Evolutionary conservation across 495 filamentous ascomycete species (phyloP), one percentile per base, ranked within the genome.

Genomic region (Tuber brumale): DNA sequence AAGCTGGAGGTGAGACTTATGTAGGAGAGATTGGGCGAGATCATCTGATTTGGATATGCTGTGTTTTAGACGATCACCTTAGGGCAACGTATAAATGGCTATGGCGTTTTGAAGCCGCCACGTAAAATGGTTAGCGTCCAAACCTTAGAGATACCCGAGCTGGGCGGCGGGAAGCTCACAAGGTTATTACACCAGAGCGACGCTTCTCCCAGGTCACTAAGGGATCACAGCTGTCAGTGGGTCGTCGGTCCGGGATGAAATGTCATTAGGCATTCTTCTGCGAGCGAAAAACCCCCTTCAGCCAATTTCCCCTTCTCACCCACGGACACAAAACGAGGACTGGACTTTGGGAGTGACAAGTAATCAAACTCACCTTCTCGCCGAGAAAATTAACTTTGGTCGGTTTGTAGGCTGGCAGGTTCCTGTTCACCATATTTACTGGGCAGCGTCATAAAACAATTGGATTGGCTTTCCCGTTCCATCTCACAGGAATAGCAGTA

Each of bases 1-100:
- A 86, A 84, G 0, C 86, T 87, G 0, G 93, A 92, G 23, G 85
- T 86, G 23, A 99, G 86, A 21, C 91, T 89, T 74, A 94, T 85
- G 70, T 88, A 86, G 37, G 78, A 48, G 7, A 93, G 90, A 45
- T 86, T 82, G 0, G 84, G 80, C 0, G 91, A 87, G 14, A 97
- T 84, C 1, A 81, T 83, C 79, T 94, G 91, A 8, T 88, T 86
- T 12, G 91, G 88, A 75, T 89, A 91, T 37, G 84, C 85, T 0
- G 95, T 94, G 48, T 88, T 85, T 84, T 90, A 95, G 73, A 96
- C 88, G 89, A 85, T 69, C 90, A 87, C 41, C 84, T 82, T 77
- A 90, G 92, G n/a, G 93, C 95, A 14, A 90, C 87, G 80, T 97
- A 95, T 73, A 83, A 75, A 69, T 81, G 79, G 69, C 82, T 83